These are phyloP conservation scores for Ambrosia hybrid DNA, from an alignment of 140 eudicot species.

Conservation along the genomic window DNA sequence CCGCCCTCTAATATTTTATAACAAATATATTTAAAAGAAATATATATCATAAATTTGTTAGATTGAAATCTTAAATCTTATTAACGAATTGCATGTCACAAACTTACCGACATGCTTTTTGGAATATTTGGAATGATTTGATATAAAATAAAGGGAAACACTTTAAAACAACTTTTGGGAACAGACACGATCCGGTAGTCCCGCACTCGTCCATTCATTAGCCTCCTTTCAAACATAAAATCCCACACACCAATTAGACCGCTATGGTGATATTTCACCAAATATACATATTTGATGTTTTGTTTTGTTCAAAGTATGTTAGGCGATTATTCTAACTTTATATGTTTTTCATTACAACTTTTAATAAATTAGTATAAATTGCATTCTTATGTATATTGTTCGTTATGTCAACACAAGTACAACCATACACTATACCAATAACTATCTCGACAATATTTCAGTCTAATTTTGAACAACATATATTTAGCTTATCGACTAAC, in stretches of 20 bases:
- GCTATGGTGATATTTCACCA: neutral
- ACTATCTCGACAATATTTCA: too few species aligned
- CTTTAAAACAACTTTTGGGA: constrained; percentile 26
- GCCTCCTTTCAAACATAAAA: constrained; percentile 26
- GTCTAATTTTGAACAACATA: too few species aligned
- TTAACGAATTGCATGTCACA: constrained; percentile 5
- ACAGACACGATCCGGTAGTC: constrained; percentile 47
- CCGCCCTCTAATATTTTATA: too few species aligned
- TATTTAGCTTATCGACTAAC: too few species aligned
- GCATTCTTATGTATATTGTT: neutral
- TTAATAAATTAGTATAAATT: too few species aligned
- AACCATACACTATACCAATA: too few species aligned
- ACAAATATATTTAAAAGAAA: too few species aligned
- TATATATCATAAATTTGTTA: neutral
- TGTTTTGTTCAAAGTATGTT: too few species aligned
- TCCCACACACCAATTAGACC: constrained; percentile 15
- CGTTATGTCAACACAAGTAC: neutral
- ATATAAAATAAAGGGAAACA: constrained; percentile 5
- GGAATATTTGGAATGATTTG: constrained; percentile 4
- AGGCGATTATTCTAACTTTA: too few species aligned
- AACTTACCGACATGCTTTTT: constrained; percentile 23
- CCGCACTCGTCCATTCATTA: constrained; percentile 39
- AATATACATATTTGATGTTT: too few species aligned
- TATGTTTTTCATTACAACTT: too few species aligned
- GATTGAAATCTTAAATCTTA: neutral